Evolutionary conservation across 2,329 filamentous ascomycete genomes (phyloP).

Genomic region (Apiospora sp.): DNA sequence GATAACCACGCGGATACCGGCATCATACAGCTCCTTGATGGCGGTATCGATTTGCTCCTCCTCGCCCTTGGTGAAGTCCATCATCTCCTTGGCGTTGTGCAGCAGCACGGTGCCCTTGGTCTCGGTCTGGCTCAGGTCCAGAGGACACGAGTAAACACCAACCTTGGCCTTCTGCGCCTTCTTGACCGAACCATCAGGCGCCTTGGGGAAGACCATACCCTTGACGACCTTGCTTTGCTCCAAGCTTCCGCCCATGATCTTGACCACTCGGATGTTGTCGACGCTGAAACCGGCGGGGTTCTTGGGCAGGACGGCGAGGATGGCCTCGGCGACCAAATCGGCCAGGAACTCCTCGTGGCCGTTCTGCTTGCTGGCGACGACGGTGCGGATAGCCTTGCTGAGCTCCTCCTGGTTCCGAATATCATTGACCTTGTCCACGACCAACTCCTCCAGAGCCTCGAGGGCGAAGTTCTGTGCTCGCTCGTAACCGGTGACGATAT

Average conservation of each 20-base stretch:
- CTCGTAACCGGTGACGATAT: slow-evolving; percentile 96
- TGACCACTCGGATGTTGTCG: slow-evolving; percentile 98
- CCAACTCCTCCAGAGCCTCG: slow-evolving; percentile 84
- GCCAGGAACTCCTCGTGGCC: slow-evolving; percentile 91
- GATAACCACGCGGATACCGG: slow-evolving; percentile 88
- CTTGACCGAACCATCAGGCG: slow-evolving; percentile 92
- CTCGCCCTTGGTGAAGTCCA: slow-evolving; percentile 97
- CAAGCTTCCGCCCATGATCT: slow-evolving; percentile 98
- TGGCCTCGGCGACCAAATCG: slow-evolving; percentile 83
- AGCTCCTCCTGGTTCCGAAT: slow-evolving; percentile 83
- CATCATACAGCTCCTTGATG: slow-evolving; percentile 96
- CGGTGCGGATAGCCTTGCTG: slow-evolving; percentile 93
- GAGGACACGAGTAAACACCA: slow-evolving; percentile 93
- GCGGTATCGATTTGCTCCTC: slow-evolving; percentile 88
- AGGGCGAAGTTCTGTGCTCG: slow-evolving; percentile 90
- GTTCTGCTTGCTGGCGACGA: slow-evolving; percentile 95
- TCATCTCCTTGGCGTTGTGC: slow-evolving; percentile 98
- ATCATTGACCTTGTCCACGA: slow-evolving; percentile 89
- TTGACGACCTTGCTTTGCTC: slow-evolving; percentile 94
- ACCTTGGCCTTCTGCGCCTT: slow-evolving; percentile 94
- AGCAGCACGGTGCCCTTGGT: slow-evolving; percentile 98
- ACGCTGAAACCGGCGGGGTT: slow-evolving; percentile 97
- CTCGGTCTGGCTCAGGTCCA: slow-evolving; percentile 95
- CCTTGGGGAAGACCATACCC: slow-evolving; percentile 97
- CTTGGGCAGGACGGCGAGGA: slow-evolving; percentile 91